Conservation (phyloP, 768 basidiomycete species). For the Boletus patriciae region DNA sequence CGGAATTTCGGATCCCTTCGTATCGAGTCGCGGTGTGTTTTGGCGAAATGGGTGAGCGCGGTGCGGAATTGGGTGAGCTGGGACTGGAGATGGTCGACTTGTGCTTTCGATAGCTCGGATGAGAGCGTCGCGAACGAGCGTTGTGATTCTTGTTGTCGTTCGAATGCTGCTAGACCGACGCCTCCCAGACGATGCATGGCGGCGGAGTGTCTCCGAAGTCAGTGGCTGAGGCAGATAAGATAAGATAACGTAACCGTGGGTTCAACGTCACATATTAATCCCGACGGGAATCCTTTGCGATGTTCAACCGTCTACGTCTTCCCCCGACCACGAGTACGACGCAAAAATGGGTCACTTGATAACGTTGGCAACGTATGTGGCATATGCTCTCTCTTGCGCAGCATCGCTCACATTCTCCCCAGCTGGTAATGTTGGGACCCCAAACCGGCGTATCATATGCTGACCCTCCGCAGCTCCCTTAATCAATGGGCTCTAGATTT, state of each 20-base stretch:
- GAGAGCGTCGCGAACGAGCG: slow-evolving; percentile 83
- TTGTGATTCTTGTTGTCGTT: slow-evolving; percentile 79
- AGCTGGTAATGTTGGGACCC: slow-evolving; percentile 26
- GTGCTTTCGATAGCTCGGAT: slow-evolving; percentile 67
- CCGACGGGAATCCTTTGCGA: neutral
- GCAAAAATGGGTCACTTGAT: slow-evolving; percentile 75
- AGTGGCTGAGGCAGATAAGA: slow-evolving; percentile 19
- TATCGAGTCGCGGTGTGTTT: slow-evolving; percentile 47
- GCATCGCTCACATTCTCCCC: neutral
- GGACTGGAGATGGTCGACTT: slow-evolving; percentile 74
- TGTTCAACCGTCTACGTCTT: neutral
- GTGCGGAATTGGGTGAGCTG: slow-evolving; percentile 85
- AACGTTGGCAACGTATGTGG: slow-evolving; percentile 80
- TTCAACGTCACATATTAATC: neutral
- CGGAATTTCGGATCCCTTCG: too few relatives aligned
- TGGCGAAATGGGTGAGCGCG: slow-evolving; percentile 76
- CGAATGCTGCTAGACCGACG: slow-evolving; percentile 86
- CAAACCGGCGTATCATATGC: neutral
- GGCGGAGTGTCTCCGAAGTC: too few relatives aligned
- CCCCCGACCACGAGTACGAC: neutral
- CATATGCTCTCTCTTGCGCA: neutral
- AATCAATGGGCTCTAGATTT: slow-evolving; percentile 99
- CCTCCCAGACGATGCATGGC: slow-evolving; percentile 74
- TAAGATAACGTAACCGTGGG: slow-evolving; percentile 10
- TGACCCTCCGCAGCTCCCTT: slow-evolving; percentile 60